phyloP scores from a whole-genome alignment of 805 yeast genomes.

The Martiniozyma abietophila region DNA sequence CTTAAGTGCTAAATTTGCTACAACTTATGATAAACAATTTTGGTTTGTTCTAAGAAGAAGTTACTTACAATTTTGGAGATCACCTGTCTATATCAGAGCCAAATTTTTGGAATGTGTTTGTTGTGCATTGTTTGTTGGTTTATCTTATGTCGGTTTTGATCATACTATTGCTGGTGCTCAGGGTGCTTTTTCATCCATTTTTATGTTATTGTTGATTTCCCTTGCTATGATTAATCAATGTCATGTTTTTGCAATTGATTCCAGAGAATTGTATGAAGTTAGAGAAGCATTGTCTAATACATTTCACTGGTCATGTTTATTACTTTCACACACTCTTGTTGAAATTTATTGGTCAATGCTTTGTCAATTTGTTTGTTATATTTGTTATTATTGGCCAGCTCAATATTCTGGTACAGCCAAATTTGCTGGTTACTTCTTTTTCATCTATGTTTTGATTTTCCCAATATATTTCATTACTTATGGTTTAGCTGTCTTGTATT shows the following conservation, averaged over 20 bases:
- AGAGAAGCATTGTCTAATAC: conserved; percentile 64
- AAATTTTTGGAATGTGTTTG: conserved; percentile 36
- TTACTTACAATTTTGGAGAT: conserved; percentile 37
- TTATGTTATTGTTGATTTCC: conserved; percentile 50
- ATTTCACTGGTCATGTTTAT: conserved; percentile 57
- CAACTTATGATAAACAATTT: conserved; percentile 34
- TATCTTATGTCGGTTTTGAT: conserved; percentile 51
- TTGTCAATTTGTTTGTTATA: conserved; percentile 38
- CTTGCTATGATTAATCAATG: conserved; percentile 57
- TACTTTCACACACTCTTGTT: conserved; percentile 42
- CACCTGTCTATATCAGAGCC: conserved; percentile 42
- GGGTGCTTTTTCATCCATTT: conserved; percentile 43
- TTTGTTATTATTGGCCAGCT: conserved; percentile 29
- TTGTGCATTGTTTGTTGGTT: conserved; percentile 42
- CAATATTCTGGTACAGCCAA: conserved; percentile 28
- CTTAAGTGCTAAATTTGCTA: conserved; percentile 31
- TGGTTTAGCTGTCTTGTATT: conserved; percentile 46
- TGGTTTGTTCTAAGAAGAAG: conserved; percentile 32
- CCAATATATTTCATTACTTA: conserved; percentile 40
- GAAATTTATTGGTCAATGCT: conserved; percentile 54
- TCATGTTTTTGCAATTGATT: conserved; percentile 46
- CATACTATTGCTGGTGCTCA: conserved; percentile 44
- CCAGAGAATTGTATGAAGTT: conserved; percentile 57
- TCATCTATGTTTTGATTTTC: conserved; percentile 29
- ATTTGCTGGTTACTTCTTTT: conserved; percentile 40